Percentiles rank a stretch among this genome's conserved stretches.
phyloP scores from a whole-genome alignment of 108 stramenopile genomes.

The Cyclotella sp. region DNA sequence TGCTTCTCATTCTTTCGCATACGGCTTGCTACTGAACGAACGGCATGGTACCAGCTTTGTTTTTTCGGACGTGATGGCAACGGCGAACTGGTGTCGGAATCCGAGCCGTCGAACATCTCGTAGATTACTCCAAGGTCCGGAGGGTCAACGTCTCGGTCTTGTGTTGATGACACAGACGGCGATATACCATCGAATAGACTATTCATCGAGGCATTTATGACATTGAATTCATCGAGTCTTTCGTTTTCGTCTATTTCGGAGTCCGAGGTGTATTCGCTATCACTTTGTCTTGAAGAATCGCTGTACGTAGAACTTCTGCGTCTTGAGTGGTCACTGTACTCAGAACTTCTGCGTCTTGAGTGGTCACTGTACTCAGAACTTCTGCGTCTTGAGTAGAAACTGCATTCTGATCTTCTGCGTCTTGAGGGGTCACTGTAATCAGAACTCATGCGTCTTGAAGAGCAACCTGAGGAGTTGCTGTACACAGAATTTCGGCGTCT shows the following conservation, averaged over 20 bases:
- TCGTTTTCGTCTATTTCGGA: slow-evolving; percentile 10
- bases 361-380: background rate
- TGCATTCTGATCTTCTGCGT: background rate
- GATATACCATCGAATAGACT: background rate
- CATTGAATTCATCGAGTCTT: background rate
- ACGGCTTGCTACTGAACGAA: background rate
- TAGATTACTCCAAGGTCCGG: slow-evolving; percentile 11
- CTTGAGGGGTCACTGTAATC: background rate
- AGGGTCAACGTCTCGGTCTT: background rate
- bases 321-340: background rate
- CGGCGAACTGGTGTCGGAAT: slow-evolving; percentile 5
- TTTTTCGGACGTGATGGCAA: background rate
- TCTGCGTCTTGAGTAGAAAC: background rate
- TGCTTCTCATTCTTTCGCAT: slow-evolving; percentile 1
- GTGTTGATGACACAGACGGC: background rate
- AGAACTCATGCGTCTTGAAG: background rate
- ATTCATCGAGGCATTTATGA: slow-evolving; percentile 14
- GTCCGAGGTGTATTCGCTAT: background rate
- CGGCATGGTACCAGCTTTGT: background rate
- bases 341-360: background rate
- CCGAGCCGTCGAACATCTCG: background rate
- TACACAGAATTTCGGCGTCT: background rate
- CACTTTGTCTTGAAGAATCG: background rate
- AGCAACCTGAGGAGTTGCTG: background rate
- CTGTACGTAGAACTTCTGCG: slow-evolving; percentile 5